Conservation (phyloP, 2,329 filamentous ascomycete species). For the Aspergillus candidus region DNA sequence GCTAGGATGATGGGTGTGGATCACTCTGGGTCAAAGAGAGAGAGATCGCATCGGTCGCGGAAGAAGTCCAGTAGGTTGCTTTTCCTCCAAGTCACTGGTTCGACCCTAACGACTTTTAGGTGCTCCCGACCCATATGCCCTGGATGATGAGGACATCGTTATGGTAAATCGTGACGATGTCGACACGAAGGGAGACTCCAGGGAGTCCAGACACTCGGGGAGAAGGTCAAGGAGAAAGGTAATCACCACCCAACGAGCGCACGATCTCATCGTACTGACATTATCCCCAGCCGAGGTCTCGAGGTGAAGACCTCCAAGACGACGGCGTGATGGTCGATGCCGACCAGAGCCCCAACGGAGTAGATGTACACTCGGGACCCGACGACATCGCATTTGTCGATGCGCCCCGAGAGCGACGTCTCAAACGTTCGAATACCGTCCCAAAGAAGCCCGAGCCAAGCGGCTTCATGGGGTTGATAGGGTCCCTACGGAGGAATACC, state of each 20-base stretch:
- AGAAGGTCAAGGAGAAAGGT: conserved; percentile 36
- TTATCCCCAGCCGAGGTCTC: conserved; percentile 27
- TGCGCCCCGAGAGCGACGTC: conserved; percentile 45
- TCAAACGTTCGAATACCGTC: conserved; percentile 57
- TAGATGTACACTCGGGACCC: conserved; percentile 41
- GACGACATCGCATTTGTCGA: conserved; percentile 50
- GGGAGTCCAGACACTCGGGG: conserved; percentile 28
- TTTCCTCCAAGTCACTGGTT: neutral
- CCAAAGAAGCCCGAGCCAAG: conserved; percentile 53
- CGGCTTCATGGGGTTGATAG: conserved; percentile 59
- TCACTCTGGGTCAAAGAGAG: conserved; percentile 39
- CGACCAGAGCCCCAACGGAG: conserved; percentile 40
- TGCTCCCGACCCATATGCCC: conserved; percentile 53
- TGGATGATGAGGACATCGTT: conserved; percentile 59
- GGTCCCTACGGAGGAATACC: conserved; percentile 35
- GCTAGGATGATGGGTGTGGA: conserved; percentile 66
- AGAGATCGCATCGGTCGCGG: conserved; percentile 48
- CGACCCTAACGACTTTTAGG: conserved; percentile 11
- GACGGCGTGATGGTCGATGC: conserved; percentile 52
- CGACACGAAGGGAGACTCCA: conserved; percentile 28
- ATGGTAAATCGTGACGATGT: conserved; percentile 50
- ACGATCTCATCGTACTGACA: neutral
- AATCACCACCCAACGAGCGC: conserved; percentile 1
- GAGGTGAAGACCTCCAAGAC: conserved; percentile 32
- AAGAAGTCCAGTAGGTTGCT: conserved; percentile 36